A percentile compares a stretch with the other conserved stretches of the same genome.
phyloP scores from a whole-genome alignment of 495 filamentous ascomycete species.

The Talaromyces trachyspermus region DNA sequence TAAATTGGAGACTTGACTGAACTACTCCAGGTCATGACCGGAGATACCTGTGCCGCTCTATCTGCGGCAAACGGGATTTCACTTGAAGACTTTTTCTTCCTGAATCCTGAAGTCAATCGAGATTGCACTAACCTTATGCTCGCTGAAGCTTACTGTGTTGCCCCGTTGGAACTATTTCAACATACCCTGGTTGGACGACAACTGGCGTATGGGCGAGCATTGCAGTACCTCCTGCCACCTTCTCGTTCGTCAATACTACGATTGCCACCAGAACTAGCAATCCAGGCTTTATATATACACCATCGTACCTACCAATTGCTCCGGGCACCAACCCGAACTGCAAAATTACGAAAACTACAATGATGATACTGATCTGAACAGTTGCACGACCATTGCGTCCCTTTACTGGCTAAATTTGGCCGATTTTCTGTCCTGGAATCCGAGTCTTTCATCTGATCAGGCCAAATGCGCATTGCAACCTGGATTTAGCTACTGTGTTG shows the following conservation, averaged over 20 bases:
- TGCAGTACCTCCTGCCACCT: conserved; percentile 4
- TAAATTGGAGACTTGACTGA: background rate
- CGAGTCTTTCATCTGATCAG: conserved; percentile 6
- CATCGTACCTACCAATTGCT: conserved; percentile 7
- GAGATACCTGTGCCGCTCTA: conserved; percentile 11
- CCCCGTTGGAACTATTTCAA: conserved; percentile 15
- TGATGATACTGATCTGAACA: conserved; percentile 4
- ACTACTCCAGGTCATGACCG: conserved; percentile 12
- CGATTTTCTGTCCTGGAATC: conserved; percentile 10
- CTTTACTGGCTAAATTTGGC: conserved; percentile 1
- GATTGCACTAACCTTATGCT: conserved; percentile 16
- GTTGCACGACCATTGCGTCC: conserved; percentile 1
- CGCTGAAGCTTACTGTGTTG: conserved; percentile 14
- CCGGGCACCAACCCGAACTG: conserved; percentile 6
- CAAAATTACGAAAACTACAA: conserved; percentile 6
- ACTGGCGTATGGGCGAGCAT: background rate
- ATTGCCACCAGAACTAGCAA: background rate
- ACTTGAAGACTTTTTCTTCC: conserved; percentile 14
- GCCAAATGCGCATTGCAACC: conserved; percentile 5
- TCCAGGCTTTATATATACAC: background rate
- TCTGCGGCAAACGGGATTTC: conserved; percentile 7
- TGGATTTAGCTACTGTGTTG: conserved; percentile 11
- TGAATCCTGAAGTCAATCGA: conserved; percentile 12
- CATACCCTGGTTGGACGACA: conserved; percentile 11
- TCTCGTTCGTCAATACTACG: conserved; percentile 3